These are phyloP conservation scores for Heritiera fomes DNA, from an alignment of 345 rosid species.

Conservation along the genomic window DNA sequence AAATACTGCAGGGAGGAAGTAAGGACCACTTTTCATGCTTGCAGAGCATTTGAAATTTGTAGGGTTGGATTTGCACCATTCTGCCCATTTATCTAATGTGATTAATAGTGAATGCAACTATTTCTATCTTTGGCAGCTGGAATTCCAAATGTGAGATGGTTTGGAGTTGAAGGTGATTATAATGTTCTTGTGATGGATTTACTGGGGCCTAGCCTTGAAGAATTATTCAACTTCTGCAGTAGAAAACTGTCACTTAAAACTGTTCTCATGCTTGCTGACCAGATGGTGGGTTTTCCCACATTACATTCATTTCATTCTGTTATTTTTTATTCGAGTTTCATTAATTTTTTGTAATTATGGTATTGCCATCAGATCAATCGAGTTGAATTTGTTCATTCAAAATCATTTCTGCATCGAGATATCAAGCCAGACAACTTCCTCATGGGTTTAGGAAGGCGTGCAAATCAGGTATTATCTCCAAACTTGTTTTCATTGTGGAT, in stretches of 20 bases:
- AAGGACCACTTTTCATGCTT: conserved; percentile 27
- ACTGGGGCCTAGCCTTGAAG: conserved; percentile 98
- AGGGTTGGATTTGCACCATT: not conserved
- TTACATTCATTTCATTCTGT: not conserved
- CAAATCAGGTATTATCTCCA: conserved; percentile 63
- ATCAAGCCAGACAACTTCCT: conserved; percentile 94
- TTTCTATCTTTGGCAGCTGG: conserved; percentile 62
- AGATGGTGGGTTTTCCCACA: conserved; percentile 59
- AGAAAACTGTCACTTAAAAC: conserved; percentile 87
- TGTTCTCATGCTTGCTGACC: conserved; percentile 98
- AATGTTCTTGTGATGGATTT: conserved; percentile 96
- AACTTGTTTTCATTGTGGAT: not conserved
- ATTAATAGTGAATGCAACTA: not conserved
- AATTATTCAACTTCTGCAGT: conserved; percentile 83
- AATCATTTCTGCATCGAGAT: conserved; percentile 93
- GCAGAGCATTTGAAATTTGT: not conserved
- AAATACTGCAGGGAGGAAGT: conserved; percentile 97
- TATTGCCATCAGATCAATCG: conserved; percentile 67
- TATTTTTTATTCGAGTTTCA: not conserved
- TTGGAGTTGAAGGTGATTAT: conserved; percentile 85
- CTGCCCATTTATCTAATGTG: not conserved
- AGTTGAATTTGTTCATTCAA: conserved; percentile 86
- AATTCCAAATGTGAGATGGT: conserved; percentile 91
- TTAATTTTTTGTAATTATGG: conserved; percentile 3
- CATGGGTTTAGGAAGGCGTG: conserved; percentile 95